Evolutionary conservation across 306 rosid genomes (phyloP), one percentile per base, ranked within the genome.

Genomic region (Ceratonia siliqua): DNA sequence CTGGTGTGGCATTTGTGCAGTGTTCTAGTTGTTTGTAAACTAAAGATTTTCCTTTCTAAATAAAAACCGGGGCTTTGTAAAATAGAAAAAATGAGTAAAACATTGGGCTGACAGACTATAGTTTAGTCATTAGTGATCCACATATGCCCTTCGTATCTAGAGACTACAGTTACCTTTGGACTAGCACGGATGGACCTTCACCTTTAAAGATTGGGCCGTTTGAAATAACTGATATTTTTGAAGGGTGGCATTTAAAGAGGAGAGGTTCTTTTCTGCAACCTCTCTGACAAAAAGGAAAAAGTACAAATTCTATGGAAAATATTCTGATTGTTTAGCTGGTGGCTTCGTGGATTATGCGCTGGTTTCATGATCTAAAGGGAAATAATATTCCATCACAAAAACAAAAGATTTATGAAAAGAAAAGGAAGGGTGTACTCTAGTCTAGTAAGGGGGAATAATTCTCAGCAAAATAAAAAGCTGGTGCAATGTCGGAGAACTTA

Each of bases 331-430:
- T 17, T 32, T 32, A 41, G 59, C 12, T 32, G 35, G 8, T 35
- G 49, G 17, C 54, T 79, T 66, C 32, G 56, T 35, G 75, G n/a
- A 65, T 46, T 33, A 79, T 57, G 65, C 36, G 43, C 70, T 46
- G 72, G 21, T 74, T 80, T 69, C 84, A 70, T 62, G 62, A 62
- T 69, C 74, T 30, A 32, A 70, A 75, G 58, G 78, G 36, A 70
- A 63, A 70, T 55, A 76, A 70, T 63, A 81, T 75, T 75, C 74
- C 78, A 43, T 43, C 73, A 42, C 25, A 38, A 14, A 49, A 8
- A 59, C 36, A 25, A 52, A 52, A 50, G 38, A 38, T 70, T 62
- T 1, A 43, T 12, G n/a, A 24, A 8, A 57, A 10, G 4, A 5
- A 25, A 25, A 36, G 10, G 4, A 61, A 25, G 8, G 1, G 38